These are phyloP conservation scores for Kwoniella dendrophila DNA, from an alignment of 768 basidiomycete genomes.

Conservation along the genomic window DNA sequence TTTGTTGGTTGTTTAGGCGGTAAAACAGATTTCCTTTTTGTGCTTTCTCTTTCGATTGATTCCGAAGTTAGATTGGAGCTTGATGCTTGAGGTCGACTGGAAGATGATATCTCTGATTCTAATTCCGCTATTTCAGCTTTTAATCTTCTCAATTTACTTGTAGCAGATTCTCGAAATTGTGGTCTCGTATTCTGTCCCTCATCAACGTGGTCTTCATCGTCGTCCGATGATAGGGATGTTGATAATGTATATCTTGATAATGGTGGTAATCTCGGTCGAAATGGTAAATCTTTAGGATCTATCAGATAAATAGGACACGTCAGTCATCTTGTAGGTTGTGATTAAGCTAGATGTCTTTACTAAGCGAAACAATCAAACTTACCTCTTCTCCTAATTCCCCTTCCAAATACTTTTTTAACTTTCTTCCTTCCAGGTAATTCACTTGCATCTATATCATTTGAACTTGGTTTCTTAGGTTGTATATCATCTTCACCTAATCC, in stretches of 20 bases:
- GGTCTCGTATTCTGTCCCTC: background rate
- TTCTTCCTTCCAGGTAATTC: constrained; percentile 35
- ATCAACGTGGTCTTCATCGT: constrained; percentile 17
- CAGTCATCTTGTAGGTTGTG: background rate
- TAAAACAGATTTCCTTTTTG: constrained; percentile 63
- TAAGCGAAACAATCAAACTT: background rate
- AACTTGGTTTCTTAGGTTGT: background rate
- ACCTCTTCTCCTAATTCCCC: constrained; percentile 27
- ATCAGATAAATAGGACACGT: background rate
- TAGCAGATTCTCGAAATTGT: constrained; percentile 50
- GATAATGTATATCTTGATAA: constrained; percentile 21
- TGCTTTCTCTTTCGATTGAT: constrained; percentile 56
- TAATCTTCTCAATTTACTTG: constrained; percentile 59
- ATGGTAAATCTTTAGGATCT: constrained; percentile 28
- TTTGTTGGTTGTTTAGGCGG: constrained; percentile 27
- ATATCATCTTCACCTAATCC: constrained; percentile 31
- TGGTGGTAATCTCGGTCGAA: constrained; percentile 44
- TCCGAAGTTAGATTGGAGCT: background rate
- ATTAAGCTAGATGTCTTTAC: background rate
- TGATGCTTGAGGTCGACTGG: constrained; percentile 1
- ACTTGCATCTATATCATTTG: constrained; percentile 39
- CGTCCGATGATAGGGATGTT: constrained; percentile 24
- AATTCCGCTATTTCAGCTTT: constrained; percentile 78
- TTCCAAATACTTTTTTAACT: constrained; percentile 46
- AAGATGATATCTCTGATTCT: constrained; percentile 59